These are phyloP conservation scores for Trichoderma koningii DNA, from an alignment of 2,329 filamentous ascomycete species.

Conservation along the genomic window DNA sequence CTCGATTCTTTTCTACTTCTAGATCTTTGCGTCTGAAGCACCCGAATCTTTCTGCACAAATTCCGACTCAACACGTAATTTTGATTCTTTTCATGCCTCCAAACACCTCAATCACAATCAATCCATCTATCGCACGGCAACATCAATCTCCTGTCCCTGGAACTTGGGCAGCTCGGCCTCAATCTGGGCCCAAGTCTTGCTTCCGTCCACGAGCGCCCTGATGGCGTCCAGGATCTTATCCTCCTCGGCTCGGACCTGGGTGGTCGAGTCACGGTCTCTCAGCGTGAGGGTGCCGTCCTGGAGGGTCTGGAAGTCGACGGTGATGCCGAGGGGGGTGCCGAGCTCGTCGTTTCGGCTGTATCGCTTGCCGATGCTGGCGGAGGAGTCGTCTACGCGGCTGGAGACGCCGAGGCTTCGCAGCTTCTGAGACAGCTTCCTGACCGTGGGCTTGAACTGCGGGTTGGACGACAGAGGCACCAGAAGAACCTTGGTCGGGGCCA, in stretches of 20 bases:
- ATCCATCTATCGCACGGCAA: conserved; percentile 39
- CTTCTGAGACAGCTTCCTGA: conserved; percentile 71
- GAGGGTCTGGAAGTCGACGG: conserved; percentile 92
- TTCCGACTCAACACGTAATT: not conserved
- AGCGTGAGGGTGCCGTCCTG: conserved; percentile 86
- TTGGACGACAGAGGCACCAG: conserved; percentile 87
- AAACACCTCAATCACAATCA: not conserved
- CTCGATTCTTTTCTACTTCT: not conserved
- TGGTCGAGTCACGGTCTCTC: conserved; percentile 85
- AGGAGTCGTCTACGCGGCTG: conserved; percentile 85
- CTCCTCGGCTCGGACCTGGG: conserved; percentile 82
- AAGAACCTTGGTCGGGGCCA: conserved; percentile 94
- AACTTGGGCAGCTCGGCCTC: conserved; percentile 80
- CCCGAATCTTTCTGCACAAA: not conserved
- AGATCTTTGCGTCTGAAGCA: not conserved
- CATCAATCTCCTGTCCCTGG: conserved; percentile 69
- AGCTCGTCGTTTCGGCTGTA: conserved; percentile 95
- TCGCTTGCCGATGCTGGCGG: conserved; percentile 89
- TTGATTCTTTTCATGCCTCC: not conserved
- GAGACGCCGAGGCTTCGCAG: conserved; percentile 77
- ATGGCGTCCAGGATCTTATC: conserved; percentile 78
- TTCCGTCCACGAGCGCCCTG: conserved; percentile 52
- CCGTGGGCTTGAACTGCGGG: conserved; percentile 75
- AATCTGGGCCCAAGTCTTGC: conserved; percentile 67
- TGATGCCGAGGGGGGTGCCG: conserved; percentile 90